A percentile compares a stretch with the other conserved stretches of the same genome.
phyloP scores from a whole-genome alignment of 2,329 filamentous ascomycete species.

The Waltergamsia citrina region DNA sequence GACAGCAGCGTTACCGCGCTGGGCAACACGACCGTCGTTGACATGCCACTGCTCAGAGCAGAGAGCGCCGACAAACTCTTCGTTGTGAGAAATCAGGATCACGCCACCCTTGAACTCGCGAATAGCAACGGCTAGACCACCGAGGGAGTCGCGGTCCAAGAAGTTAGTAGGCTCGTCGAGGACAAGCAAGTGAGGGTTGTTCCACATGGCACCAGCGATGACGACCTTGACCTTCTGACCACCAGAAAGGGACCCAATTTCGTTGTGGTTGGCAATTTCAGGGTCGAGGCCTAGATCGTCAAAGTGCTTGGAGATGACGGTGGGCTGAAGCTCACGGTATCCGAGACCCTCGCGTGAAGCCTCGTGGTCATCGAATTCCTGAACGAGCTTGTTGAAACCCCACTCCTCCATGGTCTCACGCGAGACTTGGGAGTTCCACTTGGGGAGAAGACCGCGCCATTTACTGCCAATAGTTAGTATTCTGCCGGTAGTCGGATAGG shows the following conservation, averaged over 20 bases:
- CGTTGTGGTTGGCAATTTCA: constrained; percentile 97
- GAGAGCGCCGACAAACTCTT: constrained; percentile 93
- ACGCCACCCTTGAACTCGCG: constrained; percentile 97
- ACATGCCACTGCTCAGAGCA: constrained; percentile 97
- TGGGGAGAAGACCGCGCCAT: constrained; percentile 82
- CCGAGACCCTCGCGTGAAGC: constrained; percentile 96
- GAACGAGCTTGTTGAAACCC: constrained; percentile 87
- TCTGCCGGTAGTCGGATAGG: neutral
- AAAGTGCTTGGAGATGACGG: constrained; percentile 95
- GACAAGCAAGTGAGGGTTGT: constrained; percentile 94
- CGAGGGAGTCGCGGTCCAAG: constrained; percentile 94
- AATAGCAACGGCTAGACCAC: constrained; percentile 93
- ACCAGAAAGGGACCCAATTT: constrained; percentile 91
- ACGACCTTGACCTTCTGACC: constrained; percentile 99
- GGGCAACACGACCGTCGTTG: constrained; percentile 74
- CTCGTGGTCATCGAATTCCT: constrained; percentile 98
- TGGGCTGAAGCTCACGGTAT: constrained; percentile 86
- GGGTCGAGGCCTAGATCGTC: constrained; percentile 93
- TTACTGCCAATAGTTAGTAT: constrained; percentile 44
- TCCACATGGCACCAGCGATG: constrained; percentile 93
- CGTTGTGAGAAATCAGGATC: constrained; percentile 99
- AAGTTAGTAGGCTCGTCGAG: constrained; percentile 99
- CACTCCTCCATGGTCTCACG: constrained; percentile 81
- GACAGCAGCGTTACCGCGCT: constrained; percentile 69
- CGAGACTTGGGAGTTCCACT: constrained; percentile 86